Evolutionary conservation across 2,329 filamentous ascomycete species (phyloP).

Genomic region (Didymosphaeria variabile): DNA sequence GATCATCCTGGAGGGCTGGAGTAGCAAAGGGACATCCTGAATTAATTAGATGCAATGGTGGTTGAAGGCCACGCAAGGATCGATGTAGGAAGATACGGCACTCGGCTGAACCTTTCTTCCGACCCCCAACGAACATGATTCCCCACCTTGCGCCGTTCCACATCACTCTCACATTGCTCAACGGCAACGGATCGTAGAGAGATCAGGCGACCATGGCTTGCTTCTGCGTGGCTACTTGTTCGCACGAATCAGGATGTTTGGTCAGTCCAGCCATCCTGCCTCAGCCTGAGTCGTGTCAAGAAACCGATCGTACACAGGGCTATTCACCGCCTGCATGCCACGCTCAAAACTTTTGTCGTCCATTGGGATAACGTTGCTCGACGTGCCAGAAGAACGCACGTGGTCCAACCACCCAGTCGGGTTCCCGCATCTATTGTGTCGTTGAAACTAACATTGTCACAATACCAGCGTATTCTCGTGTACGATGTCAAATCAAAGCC

Average conservation of each 20-base stretch:
- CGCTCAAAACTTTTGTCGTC: too few relatives aligned
- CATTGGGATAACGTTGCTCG: too few relatives aligned
- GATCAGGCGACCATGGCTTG: too few relatives aligned
- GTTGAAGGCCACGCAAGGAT: too few relatives aligned
- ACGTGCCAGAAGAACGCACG: too few relatives aligned
- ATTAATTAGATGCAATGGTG: not conserved
- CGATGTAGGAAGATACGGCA: not conserved
- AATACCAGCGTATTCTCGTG: not conserved
- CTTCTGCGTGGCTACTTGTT: not conserved
- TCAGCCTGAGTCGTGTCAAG: not conserved
- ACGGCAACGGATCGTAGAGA: too few relatives aligned
- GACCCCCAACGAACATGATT: too few relatives aligned
- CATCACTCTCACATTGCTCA: too few relatives aligned
- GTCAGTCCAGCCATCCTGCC: not conserved
- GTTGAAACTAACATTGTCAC: not conserved
- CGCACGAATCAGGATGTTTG: not conserved
- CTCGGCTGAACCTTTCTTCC: not conserved
- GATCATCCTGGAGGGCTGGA: not conserved
- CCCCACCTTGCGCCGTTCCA: not conserved
- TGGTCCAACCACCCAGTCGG: too few relatives aligned
- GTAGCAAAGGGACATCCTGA: not conserved
- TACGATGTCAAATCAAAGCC: not conserved
- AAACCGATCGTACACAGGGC: too few relatives aligned
- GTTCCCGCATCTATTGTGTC: not conserved
- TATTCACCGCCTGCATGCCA: too few relatives aligned